Percentiles rank a stretch among this genome's conserved stretches.
phyloP scores from a whole-genome alignment of 768 basidiomycete species.

The Boletus bicolor region DNA sequence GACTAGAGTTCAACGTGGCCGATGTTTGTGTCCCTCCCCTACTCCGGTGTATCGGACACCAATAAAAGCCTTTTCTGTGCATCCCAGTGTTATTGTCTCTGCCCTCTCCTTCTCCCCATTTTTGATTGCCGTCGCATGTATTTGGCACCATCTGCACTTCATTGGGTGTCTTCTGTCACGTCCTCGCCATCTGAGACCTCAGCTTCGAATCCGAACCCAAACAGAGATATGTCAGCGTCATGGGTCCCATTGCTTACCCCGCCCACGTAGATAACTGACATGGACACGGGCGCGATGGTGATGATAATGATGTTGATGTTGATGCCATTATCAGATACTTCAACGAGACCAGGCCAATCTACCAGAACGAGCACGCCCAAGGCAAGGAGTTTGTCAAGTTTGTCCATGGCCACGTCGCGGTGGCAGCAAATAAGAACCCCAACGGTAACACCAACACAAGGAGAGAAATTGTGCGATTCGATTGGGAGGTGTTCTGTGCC shows the following conservation, averaged over 20 bases:
- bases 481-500: background rate
- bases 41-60: background rate
- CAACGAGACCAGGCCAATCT: slow-evolving; percentile 8
- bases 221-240: background rate
- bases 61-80: background rate
- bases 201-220: background rate
- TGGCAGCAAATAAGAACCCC: background rate
- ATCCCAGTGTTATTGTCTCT: background rate
- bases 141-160: background rate
- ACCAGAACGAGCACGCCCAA: background rate
- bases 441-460: background rate
- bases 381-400: slow-evolving; percentile 6
- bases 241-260: background rate
- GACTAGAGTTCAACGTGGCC: background rate
- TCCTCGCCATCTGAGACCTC: background rate
- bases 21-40: background rate
- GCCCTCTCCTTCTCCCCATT: background rate
- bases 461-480: background rate
- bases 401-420: background rate
- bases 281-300: background rate
- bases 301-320: background rate
- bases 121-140: background rate
- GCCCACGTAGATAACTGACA: background rate
- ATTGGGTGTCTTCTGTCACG: too few relatives aligned
- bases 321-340: slow-evolving; percentile 3